A percentile compares a stretch with the other conserved stretches of the same genome.
Evolutionary conservation across 495 filamentous ascomycete genomes (phyloP).

Genomic region (Penicillium salamii): DNA sequence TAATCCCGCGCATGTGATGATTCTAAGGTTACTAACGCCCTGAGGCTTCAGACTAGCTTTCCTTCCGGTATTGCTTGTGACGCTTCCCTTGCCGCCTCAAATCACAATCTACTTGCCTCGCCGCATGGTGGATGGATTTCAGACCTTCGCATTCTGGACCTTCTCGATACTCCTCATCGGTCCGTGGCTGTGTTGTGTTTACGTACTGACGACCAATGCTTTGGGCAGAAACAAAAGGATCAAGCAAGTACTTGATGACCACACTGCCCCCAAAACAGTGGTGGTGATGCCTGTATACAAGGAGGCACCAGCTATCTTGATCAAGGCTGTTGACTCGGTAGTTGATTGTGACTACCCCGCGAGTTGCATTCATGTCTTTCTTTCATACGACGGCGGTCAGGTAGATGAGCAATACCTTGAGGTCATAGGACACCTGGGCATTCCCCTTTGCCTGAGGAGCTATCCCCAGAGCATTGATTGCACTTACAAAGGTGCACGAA

Average conservation of each 20-base stretch:
- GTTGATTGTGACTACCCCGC: constrained; percentile 94
- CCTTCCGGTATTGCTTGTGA: constrained; percentile 92
- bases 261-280: constrained; percentile 87
- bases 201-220: constrained; percentile 80
- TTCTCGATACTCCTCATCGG: constrained; percentile 81
- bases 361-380: constrained; percentile 90
- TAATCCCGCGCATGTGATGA: not conserved
- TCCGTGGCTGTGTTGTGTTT: constrained; percentile 92
- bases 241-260: constrained; percentile 80
- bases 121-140: constrained; percentile 64
- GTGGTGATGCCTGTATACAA: constrained; percentile 98
- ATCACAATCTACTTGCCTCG: constrained; percentile 69
- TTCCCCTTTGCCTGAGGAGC: constrained; percentile 69
- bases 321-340: constrained; percentile 88
- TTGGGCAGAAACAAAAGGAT: constrained; percentile 78
- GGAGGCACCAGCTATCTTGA: constrained; percentile 79
- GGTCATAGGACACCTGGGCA: constrained; percentile 83
- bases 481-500: constrained; percentile 72
- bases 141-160: constrained; percentile 97
- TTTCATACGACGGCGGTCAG: constrained; percentile 90
- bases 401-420: constrained; percentile 88
- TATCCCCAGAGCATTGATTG: constrained; percentile 94
- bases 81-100: constrained; percentile 75
- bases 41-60: constrained; percentile 65
- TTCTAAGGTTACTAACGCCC: not conserved